Evolutionary conservation across 1,284 basidiomycete genomes (phyloP), one percentile per base, ranked within the genome.

Genomic region (Apiotrichum montevideense): DNA sequence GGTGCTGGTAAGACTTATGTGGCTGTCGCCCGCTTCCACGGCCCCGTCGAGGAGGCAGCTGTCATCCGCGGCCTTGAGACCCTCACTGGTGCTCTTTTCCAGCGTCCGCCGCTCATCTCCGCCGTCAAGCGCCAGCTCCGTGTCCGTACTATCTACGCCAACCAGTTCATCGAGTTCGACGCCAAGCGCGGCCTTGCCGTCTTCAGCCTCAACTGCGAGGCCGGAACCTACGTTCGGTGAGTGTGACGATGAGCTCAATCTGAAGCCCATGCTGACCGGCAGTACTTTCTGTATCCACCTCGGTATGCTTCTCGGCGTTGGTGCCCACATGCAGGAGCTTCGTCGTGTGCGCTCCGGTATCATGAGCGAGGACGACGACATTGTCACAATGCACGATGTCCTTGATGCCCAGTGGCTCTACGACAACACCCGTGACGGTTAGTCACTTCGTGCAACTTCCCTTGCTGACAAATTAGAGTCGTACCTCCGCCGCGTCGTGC

Each of bases 331-430:
- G 96, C 95, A 99, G 80, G 96, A 99, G 77, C 83, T 99, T 54
- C 83, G 96, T 66, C 82, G 96, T 72, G 95, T 98, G 8, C 82
- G 96, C 64, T 91, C 88, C 74, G 96, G 96, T 74, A 95, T 94
- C 49, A 87, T 98, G 80, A 88, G 88, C 56, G 96, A 99, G 79
- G 92, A 91, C 76, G 96, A 98, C 77, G 91, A 93, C 70, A 95
- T 98, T 70, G 96, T 98, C 58, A 96, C 96, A 37, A 99, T 99
- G 96, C 96, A 99, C 79, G 96, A 99, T 75, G 94, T 99, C 37
- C 80, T 99, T 77, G 96, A 99, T 75, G 96, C 96, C 9, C 96
- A 98, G 73, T 99, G 95, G 94, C 79, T 89, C 70, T 98, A 96
- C 77, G 96, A 99, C 78, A 98, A 96, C 77, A 97, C 90, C n/a